A percentile compares a stretch with the other conserved stretches of the same genome.
Conservation (phyloP, 208 protist species). For the Crithidia expoeki region DNA sequence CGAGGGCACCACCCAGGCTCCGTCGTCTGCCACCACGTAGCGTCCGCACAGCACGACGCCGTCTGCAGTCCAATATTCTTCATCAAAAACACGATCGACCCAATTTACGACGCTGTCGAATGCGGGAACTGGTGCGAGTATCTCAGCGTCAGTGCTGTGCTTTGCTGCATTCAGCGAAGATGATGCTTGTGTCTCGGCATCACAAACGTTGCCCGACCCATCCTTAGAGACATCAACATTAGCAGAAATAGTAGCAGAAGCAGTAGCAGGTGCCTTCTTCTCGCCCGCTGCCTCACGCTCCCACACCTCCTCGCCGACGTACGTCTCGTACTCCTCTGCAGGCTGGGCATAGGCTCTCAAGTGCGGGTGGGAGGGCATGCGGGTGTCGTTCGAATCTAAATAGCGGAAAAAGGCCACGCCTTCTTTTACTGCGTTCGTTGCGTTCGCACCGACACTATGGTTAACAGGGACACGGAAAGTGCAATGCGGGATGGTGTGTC, state of each 20-base stretch:
- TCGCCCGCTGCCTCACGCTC: not conserved
- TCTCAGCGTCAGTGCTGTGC: constrained; percentile 4
- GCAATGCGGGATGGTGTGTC: constrained; percentile 56
- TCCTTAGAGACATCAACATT: too few relatives aligned
- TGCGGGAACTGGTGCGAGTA: constrained; percentile 7
- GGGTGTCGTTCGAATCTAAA: constrained; percentile 80
- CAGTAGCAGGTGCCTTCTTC: not conserved
- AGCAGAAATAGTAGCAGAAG: too few relatives aligned
- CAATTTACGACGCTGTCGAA: constrained; percentile 71
- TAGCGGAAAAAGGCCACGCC: constrained; percentile 63
- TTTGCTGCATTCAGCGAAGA: not conserved
- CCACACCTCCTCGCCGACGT: constrained; percentile 85
- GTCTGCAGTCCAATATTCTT: constrained; percentile 34
- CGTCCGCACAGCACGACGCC: constrained; percentile 83
- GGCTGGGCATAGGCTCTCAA: constrained; percentile 38
- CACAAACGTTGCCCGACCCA: too few relatives aligned
- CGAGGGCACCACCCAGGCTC: constrained; percentile 73
- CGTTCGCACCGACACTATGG: not conserved
- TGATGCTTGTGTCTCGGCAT: not conserved
- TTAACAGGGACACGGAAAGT: constrained; percentile 40
- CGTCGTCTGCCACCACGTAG: constrained; percentile 82
- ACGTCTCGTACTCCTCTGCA: constrained; percentile 78
- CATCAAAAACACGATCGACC: constrained; percentile 39
- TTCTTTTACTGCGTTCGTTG: constrained; percentile 9
- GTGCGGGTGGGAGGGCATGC: constrained; percentile 57